Evolutionary conservation across 108 stramenopile species (phyloP).

Genomic region (Conticribra weissflogii): DNA sequence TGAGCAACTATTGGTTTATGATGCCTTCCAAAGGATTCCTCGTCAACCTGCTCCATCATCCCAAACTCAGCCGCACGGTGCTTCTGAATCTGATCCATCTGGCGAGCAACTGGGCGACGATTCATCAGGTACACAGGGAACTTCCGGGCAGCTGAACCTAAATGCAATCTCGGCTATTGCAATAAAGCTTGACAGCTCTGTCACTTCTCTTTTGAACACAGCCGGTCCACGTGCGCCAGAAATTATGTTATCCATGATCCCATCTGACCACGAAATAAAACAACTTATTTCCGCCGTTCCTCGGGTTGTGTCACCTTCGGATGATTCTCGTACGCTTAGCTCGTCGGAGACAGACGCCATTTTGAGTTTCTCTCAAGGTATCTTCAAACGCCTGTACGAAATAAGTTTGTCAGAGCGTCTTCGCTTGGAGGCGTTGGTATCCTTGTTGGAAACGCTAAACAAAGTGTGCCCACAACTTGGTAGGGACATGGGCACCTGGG

Average conservation of each 20-base stretch:
- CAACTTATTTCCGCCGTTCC: constrained; percentile 86
- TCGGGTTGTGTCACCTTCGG: constrained; percentile 69
- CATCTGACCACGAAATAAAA: constrained; percentile 90
- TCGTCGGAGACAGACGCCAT: constrained; percentile 84
- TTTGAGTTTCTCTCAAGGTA: constrained; percentile 90
- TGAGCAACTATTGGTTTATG: constrained; percentile 95
- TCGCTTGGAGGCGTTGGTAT: constrained; percentile 85
- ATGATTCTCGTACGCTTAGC: constrained; percentile 51
- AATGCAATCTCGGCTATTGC: constrained; percentile 76
- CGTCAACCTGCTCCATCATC: constrained; percentile 73
- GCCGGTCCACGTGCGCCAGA: constrained; percentile 87
- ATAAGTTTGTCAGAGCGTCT: constrained; percentile 83
- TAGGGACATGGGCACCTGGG: constrained; percentile 91
- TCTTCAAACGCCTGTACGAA: constrained; percentile 98
- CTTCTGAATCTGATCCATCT: constrained; percentile 4
- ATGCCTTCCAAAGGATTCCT: constrained; percentile 92
- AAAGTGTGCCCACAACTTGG: constrained; percentile 84
- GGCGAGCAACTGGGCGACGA: constrained; percentile 1
- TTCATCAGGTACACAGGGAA: neutral
- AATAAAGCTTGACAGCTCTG: constrained; percentile 77
- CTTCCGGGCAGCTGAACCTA: constrained; percentile 54
- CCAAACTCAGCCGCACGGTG: constrained; percentile 19
- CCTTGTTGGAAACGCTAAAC: constrained; percentile 87
- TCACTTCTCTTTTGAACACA: constrained; percentile 70
- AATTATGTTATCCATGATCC: constrained; percentile 87